Conservation (phyloP, 1,139 yeast genomes). For the Diutina pseudorugosa region DNA sequence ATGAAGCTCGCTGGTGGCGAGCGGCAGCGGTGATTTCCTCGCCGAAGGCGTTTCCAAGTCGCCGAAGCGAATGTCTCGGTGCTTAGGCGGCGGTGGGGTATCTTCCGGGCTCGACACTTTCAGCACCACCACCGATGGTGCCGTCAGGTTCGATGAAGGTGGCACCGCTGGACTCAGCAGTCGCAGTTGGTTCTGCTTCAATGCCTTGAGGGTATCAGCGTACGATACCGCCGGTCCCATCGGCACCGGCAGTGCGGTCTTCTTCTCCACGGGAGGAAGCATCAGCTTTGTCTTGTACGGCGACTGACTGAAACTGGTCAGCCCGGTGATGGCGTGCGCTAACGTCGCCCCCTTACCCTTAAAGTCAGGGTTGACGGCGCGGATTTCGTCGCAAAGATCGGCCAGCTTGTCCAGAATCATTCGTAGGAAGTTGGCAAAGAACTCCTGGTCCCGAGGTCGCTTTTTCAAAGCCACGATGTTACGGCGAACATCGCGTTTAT, state of each 20-base stretch:
- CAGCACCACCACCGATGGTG: background rate
- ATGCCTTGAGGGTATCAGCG: background rate
- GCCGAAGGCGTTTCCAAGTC: background rate
- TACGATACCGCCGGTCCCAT: background rate
- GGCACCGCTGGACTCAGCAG: background rate
- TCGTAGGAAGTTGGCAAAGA: constrained; percentile 20
- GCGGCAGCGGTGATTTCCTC: background rate
- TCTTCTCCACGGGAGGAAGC: constrained; percentile 19
- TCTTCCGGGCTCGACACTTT: background rate
- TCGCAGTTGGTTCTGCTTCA: background rate
- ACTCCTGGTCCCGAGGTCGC: constrained; percentile 16
- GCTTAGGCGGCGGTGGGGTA: constrained; percentile 3
- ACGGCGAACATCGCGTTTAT: constrained; percentile 15
- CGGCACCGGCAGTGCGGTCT: background rate
- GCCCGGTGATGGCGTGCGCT: constrained; percentile 36
- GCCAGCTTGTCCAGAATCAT: constrained; percentile 28
- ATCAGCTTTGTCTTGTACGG: constrained; percentile 34
- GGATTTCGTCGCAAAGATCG: constrained; percentile 24
- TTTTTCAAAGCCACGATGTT: constrained; percentile 11
- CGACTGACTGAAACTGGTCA: constrained; percentile 25
- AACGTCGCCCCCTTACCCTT: constrained; percentile 32
- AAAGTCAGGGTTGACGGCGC: constrained; percentile 27
- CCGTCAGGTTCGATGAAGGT: too few relatives aligned
- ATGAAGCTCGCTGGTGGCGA: constrained; percentile 6
- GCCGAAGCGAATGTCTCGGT: background rate